phyloP scores from a whole-genome alignment of 2,329 filamentous ascomycete species.

The Fusarium agapanthi region DNA sequence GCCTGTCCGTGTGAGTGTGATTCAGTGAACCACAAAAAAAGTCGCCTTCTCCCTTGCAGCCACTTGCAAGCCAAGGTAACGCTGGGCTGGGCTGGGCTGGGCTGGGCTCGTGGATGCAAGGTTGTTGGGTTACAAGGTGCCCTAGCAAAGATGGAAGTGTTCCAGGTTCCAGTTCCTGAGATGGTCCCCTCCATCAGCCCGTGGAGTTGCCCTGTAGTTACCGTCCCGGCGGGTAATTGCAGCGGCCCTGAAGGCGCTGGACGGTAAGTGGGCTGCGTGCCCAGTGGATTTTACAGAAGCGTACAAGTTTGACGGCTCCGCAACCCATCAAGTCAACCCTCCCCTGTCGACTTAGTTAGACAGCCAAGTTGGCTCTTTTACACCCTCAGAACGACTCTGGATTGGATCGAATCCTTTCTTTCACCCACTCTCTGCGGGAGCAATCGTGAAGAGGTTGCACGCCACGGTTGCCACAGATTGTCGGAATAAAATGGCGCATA shows the following conservation, averaged over 20 bases:
- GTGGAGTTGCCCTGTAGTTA: conserved; percentile 11
- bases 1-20: too few species aligned
- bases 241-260: background rate
- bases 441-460: conserved; percentile 26
- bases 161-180: conserved; percentile 17
- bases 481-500: conserved; percentile 31
- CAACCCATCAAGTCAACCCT: conserved; percentile 1
- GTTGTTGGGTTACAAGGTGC: conserved; percentile 4
- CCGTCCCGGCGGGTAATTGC: conserved; percentile 29
- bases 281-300: conserved; percentile 17
- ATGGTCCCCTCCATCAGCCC: conserved; percentile 9
- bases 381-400: conserved; percentile 16
- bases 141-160: conserved; percentile 5
- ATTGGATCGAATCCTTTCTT: conserved; percentile 4
- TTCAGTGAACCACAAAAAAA: too few species aligned
- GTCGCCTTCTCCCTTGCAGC: too few species aligned
- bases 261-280: background rate
- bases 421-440: background rate
- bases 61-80: background rate
- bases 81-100: background rate
- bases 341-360: background rate
- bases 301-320: conserved; percentile 20
- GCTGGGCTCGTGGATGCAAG: background rate
- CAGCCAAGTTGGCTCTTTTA: conserved; percentile 5
- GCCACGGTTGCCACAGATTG: conserved; percentile 24